Conservation (phyloP, 2,329 filamentous ascomycete species). For the Beauveria asiatica region DNA sequence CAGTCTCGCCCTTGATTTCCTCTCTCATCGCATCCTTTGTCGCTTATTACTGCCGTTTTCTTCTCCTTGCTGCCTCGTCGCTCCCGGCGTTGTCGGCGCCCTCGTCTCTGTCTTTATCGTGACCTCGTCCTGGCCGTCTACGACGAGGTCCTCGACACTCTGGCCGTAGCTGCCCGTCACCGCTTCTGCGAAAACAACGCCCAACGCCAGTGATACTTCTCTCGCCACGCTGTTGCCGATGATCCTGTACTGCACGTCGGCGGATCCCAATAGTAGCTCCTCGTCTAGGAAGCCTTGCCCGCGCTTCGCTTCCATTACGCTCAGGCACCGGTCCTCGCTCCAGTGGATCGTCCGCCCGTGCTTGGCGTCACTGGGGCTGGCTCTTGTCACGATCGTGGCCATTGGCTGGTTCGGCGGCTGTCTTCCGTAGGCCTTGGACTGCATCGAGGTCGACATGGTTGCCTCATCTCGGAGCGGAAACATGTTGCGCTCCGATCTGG, state of each 20-base stretch:
- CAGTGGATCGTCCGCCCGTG: constrained; percentile 55
- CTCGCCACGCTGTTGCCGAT: constrained; percentile 72
- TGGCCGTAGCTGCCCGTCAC: constrained; percentile 20
- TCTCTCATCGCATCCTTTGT: background rate
- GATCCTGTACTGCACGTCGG: constrained; percentile 50
- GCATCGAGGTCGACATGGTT: constrained; percentile 24
- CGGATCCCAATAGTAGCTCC: constrained; percentile 58
- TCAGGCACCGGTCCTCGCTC: constrained; percentile 51
- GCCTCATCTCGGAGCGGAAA: constrained; percentile 32
- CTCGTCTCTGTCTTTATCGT: no score
- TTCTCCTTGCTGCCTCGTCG: background rate
- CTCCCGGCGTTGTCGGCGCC: no score
- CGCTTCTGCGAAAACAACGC: constrained; percentile 54
- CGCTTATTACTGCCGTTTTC: background rate
- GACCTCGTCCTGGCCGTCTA: background rate
- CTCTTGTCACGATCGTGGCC: constrained; percentile 52
- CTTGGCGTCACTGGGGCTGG: constrained; percentile 44
- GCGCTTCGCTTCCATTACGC: constrained; percentile 57
- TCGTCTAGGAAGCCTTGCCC: constrained; percentile 63
- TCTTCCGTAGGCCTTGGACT: constrained; percentile 43
- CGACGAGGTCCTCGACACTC: background rate
- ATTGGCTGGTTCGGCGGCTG: constrained; percentile 45
- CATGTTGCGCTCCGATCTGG: constrained; percentile 26
- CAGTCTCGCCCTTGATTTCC: background rate
- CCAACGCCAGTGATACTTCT: constrained; percentile 57